Base-by-base conservation (phyloP, 805 yeast genomes). In the Candida railenensis region DNA sequence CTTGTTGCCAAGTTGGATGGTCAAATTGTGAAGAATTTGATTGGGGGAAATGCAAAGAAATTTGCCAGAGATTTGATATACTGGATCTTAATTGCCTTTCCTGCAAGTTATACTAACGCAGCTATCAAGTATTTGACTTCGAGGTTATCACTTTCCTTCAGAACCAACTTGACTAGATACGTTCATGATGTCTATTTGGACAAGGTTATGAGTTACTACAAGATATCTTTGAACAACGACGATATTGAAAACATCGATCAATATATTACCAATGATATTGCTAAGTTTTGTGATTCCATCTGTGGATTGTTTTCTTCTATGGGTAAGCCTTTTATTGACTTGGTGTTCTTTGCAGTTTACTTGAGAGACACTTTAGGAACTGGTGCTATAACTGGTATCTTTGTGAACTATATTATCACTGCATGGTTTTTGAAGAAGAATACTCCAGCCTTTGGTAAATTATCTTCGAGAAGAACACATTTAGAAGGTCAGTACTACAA, bases 11-110 rank as follows among this genome's bases (percentile, higher is more conserved):
- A 85, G 60, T 73, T 91, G 43, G 98, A 91, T 63, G 97, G 97
- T 56, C 92, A 87, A 62, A 86, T 91, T 43, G 96, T 90, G 39
- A 85, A 87, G 62, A 92, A 90, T 63, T 79, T 91, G 59, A 89
- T 91, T 54, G 84, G 89, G 15, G 89, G 90, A 15, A 82, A 85
- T 52, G 89, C 90, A 16, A 77, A 72, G 53, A 83, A 84, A 44
- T 91, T 91, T 56, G 63, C 82, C 36, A 73, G 87, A 48, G 96
- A 91, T 62, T 72, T 91, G 63, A 77, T 81, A 8, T 86, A 87
- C 63, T 91, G 97, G 97, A 80, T 91, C 48, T 66, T 87, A 49
- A 83, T 91, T 59, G 97, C 97, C 0, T 81, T 91, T 51, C 98
- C 98, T 2, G 96, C 97, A 0, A 83, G 94, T 2, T 91, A 89